Conservation (phyloP, 805 yeast genomes). For the Yamadazyma laniorum region DNA sequence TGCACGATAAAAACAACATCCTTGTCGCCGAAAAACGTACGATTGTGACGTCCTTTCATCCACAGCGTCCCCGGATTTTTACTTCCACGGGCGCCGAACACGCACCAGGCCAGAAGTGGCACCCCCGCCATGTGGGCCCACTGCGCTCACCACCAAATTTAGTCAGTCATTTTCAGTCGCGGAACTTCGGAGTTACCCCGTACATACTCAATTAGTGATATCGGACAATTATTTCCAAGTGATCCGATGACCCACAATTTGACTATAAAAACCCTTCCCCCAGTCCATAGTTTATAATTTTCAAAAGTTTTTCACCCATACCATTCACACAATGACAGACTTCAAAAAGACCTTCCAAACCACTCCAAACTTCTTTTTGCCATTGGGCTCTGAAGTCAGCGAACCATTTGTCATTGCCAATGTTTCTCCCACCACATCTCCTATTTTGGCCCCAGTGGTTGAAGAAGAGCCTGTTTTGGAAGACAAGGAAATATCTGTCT, state of each 20-base stretch:
- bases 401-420: conserved; percentile 66
- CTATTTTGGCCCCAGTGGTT: conserved; percentile 10
- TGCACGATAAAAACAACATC: too few species aligned
- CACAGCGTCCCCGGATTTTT: too few species aligned
- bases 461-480: conserved; percentile 8
- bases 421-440: conserved; percentile 52
- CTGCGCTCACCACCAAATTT: background rate
- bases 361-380: conserved; percentile 40
- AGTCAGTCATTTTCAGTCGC: background rate
- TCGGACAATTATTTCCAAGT: conserved; percentile 8
- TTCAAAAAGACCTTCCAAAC: conserved; percentile 13
- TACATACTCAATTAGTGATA: background rate
- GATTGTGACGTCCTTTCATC: too few species aligned
- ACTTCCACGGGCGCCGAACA: too few species aligned
- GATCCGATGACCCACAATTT: conserved; percentile 3
- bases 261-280: conserved; percentile 2
- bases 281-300: too few species aligned
- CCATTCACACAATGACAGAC: conserved; percentile 10
- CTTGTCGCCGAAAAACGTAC: too few species aligned
- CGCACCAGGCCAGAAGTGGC: too few species aligned
- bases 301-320: background rate
- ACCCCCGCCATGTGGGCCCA: too few species aligned
- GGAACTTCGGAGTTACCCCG: conserved; percentile 7
- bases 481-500: conserved; percentile 15
- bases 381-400: conserved; percentile 53